A percentile compares a stretch with the other conserved stretches of the same genome.
phyloP scores from a whole-genome alignment of 768 basidiomycete genomes.

The Exsudoporus frostii region DNA sequence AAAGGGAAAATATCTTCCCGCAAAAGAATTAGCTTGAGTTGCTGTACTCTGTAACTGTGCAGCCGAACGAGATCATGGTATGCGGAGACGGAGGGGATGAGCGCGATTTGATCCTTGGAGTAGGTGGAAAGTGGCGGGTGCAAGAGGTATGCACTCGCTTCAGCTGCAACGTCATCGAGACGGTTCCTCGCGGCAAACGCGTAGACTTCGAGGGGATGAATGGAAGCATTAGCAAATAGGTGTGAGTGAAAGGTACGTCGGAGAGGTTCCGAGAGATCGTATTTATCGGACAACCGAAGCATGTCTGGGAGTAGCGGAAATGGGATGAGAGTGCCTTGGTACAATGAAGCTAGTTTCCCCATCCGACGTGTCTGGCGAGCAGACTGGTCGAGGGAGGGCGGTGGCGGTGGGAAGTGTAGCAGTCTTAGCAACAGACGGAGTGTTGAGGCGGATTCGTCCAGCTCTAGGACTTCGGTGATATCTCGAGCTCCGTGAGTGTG shows the following conservation, averaged over 20 bases:
- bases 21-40: constrained; percentile 49
- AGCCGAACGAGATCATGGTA: constrained; percentile 63
- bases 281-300: constrained; percentile 63
- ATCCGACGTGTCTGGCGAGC: constrained; percentile 26
- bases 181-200: constrained; percentile 46
- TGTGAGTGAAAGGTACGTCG: constrained; percentile 46
- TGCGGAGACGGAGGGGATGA: constrained; percentile 54
- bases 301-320: constrained; percentile 59
- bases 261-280: constrained; percentile 49
- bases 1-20: constrained; percentile 69
- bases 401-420: constrained; percentile 51
- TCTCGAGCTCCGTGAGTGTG: constrained; percentile 19
- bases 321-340: constrained; percentile 52
- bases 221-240: constrained; percentile 49
- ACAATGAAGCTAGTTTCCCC: constrained; percentile 31
- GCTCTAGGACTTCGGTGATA: constrained; percentile 39
- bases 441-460: constrained; percentile 50
- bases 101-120: constrained; percentile 44
- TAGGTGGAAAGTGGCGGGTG: constrained; percentile 55
- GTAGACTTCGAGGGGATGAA: constrained; percentile 58
- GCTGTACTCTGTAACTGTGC: constrained; percentile 54
- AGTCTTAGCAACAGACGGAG: constrained; percentile 53
- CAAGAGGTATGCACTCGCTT: constrained; percentile 57
- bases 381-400: constrained; percentile 37
- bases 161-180: constrained; percentile 47